phyloP scores from a whole-genome alignment of 176 grass and related monocot genomes.

The Puccinellia tenuiflora region DNA sequence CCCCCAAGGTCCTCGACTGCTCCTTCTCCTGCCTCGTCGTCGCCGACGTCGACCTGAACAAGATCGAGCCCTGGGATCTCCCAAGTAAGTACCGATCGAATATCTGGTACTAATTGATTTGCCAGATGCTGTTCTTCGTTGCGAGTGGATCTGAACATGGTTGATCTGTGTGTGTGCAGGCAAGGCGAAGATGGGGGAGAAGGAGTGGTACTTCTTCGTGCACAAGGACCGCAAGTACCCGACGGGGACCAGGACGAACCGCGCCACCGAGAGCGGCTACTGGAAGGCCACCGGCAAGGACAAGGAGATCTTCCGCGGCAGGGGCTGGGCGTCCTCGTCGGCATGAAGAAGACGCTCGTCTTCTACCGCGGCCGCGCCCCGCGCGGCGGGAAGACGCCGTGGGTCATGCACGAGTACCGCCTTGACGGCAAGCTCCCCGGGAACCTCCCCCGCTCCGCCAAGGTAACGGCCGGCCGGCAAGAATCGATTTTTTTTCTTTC shows the following conservation, averaged over 20 bases:
- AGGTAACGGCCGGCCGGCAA: slow-evolving; percentile 37
- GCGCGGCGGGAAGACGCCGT: slow-evolving; percentile 68
- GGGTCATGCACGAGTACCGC: slow-evolving; percentile 95
- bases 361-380: slow-evolving; percentile 96
- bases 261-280: slow-evolving; percentile 84
- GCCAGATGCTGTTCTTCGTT: no score
- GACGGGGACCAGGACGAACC: slow-evolving; percentile 80
- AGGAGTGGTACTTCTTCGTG: slow-evolving; percentile 95
- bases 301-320: slow-evolving; percentile 81
- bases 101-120: no score
- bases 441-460: slow-evolving; percentile 39
- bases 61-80: no score
- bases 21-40: no score
- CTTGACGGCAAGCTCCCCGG: slow-evolving; percentile 57
- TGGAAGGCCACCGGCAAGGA: slow-evolving; percentile 99
- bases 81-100: no score
- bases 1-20: no score
- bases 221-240: slow-evolving; percentile 98
- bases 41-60: no score
- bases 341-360: slow-evolving; percentile 99
- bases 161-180: no score
- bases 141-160: no score
- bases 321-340: slow-evolving; percentile 61
- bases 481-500: background rate
- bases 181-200: slow-evolving; percentile 85